Evolutionary conservation across 345 rosid species (phyloP).

Genomic region (Gossypium raimondii): DNA sequence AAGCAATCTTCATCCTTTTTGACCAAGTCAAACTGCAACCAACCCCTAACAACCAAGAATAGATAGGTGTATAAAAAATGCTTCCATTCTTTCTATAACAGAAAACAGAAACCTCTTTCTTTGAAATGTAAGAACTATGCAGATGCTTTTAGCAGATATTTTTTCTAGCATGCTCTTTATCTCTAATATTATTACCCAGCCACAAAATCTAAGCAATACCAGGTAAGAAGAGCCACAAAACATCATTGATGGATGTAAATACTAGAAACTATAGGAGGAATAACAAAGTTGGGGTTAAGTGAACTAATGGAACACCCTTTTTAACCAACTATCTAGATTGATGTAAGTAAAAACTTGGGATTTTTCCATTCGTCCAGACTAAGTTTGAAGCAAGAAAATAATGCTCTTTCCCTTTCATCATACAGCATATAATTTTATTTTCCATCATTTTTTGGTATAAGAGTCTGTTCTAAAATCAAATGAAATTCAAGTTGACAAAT

Average conservation of each 20-base stretch:
- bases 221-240: conserved; percentile 3
- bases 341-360: not conserved
- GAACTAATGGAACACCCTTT: not conserved
- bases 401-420: not conserved
- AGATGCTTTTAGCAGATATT: not conserved
- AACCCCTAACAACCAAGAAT: conserved; percentile 53
- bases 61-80: conserved; percentile 14
- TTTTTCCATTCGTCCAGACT: conserved; percentile 1
- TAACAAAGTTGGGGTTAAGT: not conserved
- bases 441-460: not conserved
- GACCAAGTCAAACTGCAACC: conserved; percentile 92
- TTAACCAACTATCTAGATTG: not conserved
- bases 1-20: conserved; percentile 88
- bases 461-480: not conserved
- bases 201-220: not conserved
- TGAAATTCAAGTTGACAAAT: not conserved
- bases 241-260: not conserved
- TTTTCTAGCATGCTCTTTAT: not conserved
- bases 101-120: not conserved
- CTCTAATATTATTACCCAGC: not conserved
- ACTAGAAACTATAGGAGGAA: not conserved
- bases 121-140: not conserved
- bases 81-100: not conserved
- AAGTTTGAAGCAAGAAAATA: not conserved
- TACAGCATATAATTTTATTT: not conserved